Percentiles rank a stretch among this genome's conserved stretches.
These are phyloP conservation scores for Verticillium longisporum DNA, from an alignment of 2,329 filamentous ascomycete genomes.

Conservation along the genomic window DNA sequence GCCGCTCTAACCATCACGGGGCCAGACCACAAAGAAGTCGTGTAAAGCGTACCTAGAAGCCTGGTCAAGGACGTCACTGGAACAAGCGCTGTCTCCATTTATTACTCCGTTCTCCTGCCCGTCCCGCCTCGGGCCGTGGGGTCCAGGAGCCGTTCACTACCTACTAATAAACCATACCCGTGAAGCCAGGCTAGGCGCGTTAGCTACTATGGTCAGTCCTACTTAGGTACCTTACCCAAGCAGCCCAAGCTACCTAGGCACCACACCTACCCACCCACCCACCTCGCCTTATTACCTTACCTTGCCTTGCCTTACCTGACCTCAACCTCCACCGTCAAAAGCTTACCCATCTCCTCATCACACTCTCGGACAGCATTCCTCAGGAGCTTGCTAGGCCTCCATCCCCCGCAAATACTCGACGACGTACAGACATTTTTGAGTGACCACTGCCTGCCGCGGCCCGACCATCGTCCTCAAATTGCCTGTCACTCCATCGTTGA, in stretches of 20 bases:
- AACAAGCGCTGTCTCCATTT: neutral
- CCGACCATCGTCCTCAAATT: neutral
- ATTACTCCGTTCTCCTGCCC: neutral
- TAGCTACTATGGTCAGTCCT: neutral
- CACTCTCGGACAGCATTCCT: neutral
- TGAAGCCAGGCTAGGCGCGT: neutral
- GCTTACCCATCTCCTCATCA: neutral
- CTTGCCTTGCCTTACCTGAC: constrained; percentile 1
- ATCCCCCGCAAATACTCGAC: neutral
- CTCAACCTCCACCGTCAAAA: neutral
- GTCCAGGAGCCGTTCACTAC: neutral
- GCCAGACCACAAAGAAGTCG: neutral
- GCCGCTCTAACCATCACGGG: neutral
- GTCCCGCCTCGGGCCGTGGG: constrained; percentile 1
- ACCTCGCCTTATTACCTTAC: neutral
- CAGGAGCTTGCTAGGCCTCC: neutral
- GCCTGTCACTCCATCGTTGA: neutral
- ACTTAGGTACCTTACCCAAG: neutral
- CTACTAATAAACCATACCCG: neutral
- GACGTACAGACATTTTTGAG: neutral
- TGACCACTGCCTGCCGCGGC: constrained; percentile 1
- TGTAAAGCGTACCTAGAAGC: neutral
- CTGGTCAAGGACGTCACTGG: neutral
- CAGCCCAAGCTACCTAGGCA: neutral
- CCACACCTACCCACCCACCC: neutral